Evolutionary conservation across 208 protist genomes (phyloP).

Genomic region (Wallacemonas collosoma): DNA sequence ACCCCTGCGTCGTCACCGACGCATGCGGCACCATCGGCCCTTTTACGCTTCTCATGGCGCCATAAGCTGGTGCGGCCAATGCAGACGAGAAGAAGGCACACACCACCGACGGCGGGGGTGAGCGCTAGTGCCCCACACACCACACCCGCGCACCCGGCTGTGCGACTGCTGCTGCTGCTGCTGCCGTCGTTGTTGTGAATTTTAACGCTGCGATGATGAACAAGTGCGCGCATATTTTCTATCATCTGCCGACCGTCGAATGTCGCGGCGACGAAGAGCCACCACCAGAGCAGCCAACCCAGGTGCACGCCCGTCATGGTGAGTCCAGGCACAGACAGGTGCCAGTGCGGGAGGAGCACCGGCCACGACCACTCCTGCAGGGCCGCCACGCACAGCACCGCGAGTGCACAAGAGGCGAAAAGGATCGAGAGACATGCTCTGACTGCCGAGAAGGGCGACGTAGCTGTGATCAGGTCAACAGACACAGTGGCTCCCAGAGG

Average conservation of each 20-base stretch:
- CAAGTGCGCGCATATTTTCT: slow-evolving; percentile 24
- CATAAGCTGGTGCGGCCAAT: slow-evolving; percentile 6
- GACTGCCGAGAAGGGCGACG: slow-evolving; percentile 5
- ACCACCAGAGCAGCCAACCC: slow-evolving; percentile 37
- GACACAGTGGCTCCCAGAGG: background rate
- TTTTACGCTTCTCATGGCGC: background rate
- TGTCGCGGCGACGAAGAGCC: slow-evolving; percentile 18
- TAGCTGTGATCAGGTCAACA: background rate
- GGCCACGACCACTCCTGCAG: slow-evolving; percentile 58
- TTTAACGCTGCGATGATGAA: background rate
- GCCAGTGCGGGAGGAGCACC: slow-evolving; percentile 34
- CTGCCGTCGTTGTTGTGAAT: background rate
- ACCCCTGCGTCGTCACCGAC: too few relatives aligned
- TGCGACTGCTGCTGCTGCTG: too few relatives aligned
- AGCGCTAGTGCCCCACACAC: slow-evolving; percentile 7
- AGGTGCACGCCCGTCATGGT: slow-evolving; percentile 28
- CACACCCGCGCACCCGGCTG: background rate
- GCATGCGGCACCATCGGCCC: background rate
- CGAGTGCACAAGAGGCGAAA: slow-evolving; percentile 25
- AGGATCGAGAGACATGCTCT: slow-evolving; percentile 17
- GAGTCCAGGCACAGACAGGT: slow-evolving; percentile 38
- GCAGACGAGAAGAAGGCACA: slow-evolving; percentile 12
- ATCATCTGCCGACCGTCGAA: slow-evolving; percentile 33
- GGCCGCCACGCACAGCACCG: slow-evolving; percentile 34
- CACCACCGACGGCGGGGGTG: background rate